Percentiles rank a stretch among this genome's conserved stretches.
phyloP scores from a whole-genome alignment of 176 grass and related monocot genomes.

The Bromus sterilis region DNA sequence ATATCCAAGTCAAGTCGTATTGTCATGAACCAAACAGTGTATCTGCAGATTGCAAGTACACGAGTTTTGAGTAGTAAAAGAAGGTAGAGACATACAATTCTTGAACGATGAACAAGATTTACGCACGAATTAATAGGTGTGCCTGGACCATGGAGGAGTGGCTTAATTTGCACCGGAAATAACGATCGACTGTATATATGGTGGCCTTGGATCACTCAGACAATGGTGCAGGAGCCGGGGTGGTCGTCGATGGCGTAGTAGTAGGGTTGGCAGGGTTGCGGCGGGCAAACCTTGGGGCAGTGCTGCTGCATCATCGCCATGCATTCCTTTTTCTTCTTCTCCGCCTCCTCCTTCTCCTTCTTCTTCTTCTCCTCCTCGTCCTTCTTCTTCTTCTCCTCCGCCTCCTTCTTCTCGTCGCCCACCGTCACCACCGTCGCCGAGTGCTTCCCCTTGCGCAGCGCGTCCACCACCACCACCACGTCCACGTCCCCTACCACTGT shows the following conservation, averaged over 20 bases:
- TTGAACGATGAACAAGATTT: neutral
- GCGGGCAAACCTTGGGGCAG: slow-evolving; percentile 11
- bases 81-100: neutral
- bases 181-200: neutral
- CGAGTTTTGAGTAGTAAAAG: neutral
- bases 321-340: slow-evolving; percentile 3
- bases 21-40: neutral
- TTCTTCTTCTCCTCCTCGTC: slow-evolving; percentile 22
- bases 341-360: slow-evolving; percentile 2
- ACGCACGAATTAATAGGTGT: neutral
- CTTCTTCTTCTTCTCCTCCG: slow-evolving; percentile 38
- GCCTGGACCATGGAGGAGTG: neutral
- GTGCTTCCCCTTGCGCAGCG: slow-evolving; percentile 40
- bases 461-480: slow-evolving; percentile 35
- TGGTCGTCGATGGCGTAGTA: slow-evolving; percentile 35
- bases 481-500: slow-evolving; percentile 55
- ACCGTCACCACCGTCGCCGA: slow-evolving; percentile 33
- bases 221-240: slow-evolving; percentile 23
- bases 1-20: neutral
- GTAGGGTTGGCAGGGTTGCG: neutral
- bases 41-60: neutral
- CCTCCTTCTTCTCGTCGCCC: slow-evolving; percentile 44
- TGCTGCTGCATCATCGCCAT: neutral
- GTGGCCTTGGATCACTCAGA: slow-evolving; percentile 1
- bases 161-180: neutral